These are phyloP conservation scores for Sarcomyxa edulis DNA, from an alignment of 768 basidiomycete species.

Conservation along the genomic window DNA sequence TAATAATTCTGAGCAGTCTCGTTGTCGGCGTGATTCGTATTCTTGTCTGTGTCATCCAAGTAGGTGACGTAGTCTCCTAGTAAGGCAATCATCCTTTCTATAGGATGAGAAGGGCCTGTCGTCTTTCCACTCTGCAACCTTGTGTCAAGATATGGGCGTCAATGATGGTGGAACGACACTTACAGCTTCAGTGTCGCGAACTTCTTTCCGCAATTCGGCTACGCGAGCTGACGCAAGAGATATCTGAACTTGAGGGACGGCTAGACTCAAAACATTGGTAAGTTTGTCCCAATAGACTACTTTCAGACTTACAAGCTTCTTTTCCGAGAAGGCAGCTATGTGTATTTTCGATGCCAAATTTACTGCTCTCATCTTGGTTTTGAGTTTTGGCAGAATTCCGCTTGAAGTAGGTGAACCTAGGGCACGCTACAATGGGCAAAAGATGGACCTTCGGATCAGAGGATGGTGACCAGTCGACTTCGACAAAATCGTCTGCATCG, in stretches of 20 bases:
- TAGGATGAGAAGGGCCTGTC: too few species aligned
- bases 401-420: slow-evolving; percentile 80
- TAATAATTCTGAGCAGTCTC: slow-evolving; percentile 52
- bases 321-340: slow-evolving; percentile 78
- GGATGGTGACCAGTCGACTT: slow-evolving; percentile 60
- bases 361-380: slow-evolving; percentile 45
- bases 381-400: slow-evolving; percentile 39
- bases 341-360: slow-evolving; percentile 83
- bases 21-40: slow-evolving; percentile 24
- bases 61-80: slow-evolving; percentile 58
- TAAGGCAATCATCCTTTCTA: slow-evolving; percentile 48
- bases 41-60: slow-evolving; percentile 40
- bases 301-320: slow-evolving; percentile 50
- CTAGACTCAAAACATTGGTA: slow-evolving; percentile 24
- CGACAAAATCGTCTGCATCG: slow-evolving; percentile 77
- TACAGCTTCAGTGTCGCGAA: too few species aligned
- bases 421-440: slow-evolving; percentile 70
- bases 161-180: too few species aligned
- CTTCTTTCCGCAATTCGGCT: slow-evolving; percentile 33
- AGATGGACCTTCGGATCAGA: slow-evolving; percentile 59
- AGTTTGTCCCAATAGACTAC: background rate
- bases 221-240: slow-evolving; percentile 52
- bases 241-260: slow-evolving; percentile 62
- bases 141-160: too few species aligned
- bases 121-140: too few species aligned